Evolutionary conservation across 1,284 basidiomycete genomes (phyloP).

Genomic region (Tylopilus sp.): DNA sequence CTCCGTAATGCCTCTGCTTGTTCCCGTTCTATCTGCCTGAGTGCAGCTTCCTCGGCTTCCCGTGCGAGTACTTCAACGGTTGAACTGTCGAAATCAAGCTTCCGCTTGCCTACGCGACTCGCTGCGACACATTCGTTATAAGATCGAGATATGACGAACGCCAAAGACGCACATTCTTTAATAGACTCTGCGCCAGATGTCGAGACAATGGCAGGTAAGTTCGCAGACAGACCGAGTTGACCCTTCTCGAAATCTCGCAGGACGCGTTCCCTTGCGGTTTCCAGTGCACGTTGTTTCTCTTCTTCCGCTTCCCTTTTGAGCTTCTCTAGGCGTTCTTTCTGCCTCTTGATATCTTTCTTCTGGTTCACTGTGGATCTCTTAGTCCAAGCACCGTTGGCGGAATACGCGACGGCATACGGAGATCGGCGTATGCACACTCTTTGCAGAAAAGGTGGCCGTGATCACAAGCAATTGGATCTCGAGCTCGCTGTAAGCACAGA

Average conservation of each 20-base stretch:
- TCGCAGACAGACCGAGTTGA: slow-evolving; percentile 60
- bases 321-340: slow-evolving; percentile 69
- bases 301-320: slow-evolving; percentile 72
- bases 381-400: neutral
- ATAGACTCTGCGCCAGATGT: slow-evolving; percentile 33
- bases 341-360: slow-evolving; percentile 83
- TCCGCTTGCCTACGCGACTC: slow-evolving; percentile 58
- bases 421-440: slow-evolving; percentile 76
- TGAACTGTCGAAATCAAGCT: slow-evolving; percentile 71
- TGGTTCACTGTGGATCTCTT: slow-evolving; percentile 59
- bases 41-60: slow-evolving; percentile 81
- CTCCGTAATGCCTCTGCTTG: slow-evolving; percentile 77
- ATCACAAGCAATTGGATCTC: slow-evolving; percentile 75
- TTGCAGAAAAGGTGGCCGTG: slow-evolving; percentile 89
- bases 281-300: slow-evolving; percentile 59
- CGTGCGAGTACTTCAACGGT: slow-evolving; percentile 65
- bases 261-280: slow-evolving; percentile 79
- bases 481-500: slow-evolving; percentile 74
- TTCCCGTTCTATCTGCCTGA: slow-evolving; percentile 77
- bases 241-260: slow-evolving; percentile 81
- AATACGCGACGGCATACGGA: slow-evolving; percentile 45
- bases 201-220: slow-evolving; percentile 33
- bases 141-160: neutral
- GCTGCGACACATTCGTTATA: slow-evolving; percentile 28
- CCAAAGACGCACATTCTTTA: slow-evolving; percentile 35